Percentiles rank a stretch among this genome's conserved stretches.
phyloP scores from a whole-genome alignment of 495 filamentous ascomycete species.

The Penicillium manginii region DNA sequence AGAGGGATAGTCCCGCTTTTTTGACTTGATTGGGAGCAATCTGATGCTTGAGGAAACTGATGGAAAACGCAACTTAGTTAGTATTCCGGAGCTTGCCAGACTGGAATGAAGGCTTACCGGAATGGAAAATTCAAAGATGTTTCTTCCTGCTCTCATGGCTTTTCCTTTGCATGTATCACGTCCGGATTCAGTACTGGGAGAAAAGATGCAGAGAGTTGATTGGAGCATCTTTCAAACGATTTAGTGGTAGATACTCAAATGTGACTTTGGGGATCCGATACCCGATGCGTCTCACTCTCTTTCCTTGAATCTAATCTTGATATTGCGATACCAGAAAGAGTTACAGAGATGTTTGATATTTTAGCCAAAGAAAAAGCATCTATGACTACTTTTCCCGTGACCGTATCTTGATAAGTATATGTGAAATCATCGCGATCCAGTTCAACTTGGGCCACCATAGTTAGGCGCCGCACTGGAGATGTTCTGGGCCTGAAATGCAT shows the following conservation, averaged over 20 bases:
- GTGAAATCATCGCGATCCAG: not conserved
- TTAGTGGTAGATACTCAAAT: not conserved
- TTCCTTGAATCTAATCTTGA: slow-evolving; percentile 7
- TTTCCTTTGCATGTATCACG: not conserved
- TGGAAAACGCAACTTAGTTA: not conserved
- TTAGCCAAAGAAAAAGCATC: not conserved
- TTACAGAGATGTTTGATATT: slow-evolving; percentile 13
- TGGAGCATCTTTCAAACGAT: not conserved
- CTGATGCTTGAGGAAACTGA: not conserved
- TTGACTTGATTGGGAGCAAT: not conserved
- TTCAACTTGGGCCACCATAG: slow-evolving; percentile 9
- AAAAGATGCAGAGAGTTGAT: not conserved
- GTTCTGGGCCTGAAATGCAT: not conserved
- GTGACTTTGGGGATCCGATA: not conserved
- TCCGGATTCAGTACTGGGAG: not conserved
- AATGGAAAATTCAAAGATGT: not conserved
- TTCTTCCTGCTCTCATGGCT: not conserved
- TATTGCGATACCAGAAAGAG: slow-evolving; percentile 7
- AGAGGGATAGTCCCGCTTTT: not conserved
- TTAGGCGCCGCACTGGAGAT: not conserved
- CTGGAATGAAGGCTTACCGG: not conserved
- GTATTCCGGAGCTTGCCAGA: not conserved
- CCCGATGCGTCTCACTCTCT: not conserved
- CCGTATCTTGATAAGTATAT: slow-evolving; percentile 10
- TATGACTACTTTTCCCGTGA: slow-evolving; percentile 5